Evolutionary conservation across 1,284 basidiomycete genomes (phyloP).

Genomic region (Apiotrichum mycotoxinovorans): DNA sequence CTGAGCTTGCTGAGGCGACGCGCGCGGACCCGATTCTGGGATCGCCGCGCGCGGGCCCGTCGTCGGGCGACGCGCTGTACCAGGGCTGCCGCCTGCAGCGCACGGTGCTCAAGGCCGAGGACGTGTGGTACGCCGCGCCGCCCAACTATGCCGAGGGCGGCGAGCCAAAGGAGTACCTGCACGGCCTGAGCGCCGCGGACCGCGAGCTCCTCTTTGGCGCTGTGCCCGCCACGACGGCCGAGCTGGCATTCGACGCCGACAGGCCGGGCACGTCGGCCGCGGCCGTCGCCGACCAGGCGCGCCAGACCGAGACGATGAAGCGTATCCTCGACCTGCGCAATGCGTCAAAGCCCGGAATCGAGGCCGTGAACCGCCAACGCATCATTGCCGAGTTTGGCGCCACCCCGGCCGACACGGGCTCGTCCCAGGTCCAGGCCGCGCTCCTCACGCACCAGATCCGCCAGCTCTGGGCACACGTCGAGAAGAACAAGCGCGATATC

Average conservation of each 20-base stretch:
- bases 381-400: slow-evolving; percentile 74
- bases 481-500: slow-evolving; percentile 67
- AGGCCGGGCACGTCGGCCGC: slow-evolving; percentile 7
- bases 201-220: slow-evolving; percentile 40
- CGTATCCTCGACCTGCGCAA: slow-evolving; percentile 78
- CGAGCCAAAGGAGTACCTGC: slow-evolving; percentile 33
- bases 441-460: slow-evolving; percentile 82
- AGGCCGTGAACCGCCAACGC: slow-evolving; percentile 77
- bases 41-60: slow-evolving; percentile 15
- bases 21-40: slow-evolving; percentile 19
- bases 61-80: slow-evolving; percentile 20
- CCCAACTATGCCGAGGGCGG: slow-evolving; percentile 37
- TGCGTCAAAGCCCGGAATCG: slow-evolving; percentile 75
- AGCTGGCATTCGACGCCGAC: slow-evolving; percentile 27
- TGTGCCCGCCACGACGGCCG: slow-evolving; percentile 37
- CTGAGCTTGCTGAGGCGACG: slow-evolving; percentile 2
- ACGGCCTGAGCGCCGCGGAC: slow-evolving; percentile 36
- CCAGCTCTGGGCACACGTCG: slow-evolving; percentile 71
- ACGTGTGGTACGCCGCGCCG: slow-evolving; percentile 38
- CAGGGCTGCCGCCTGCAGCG: slow-evolving; percentile 29
- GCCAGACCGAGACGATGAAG: slow-evolving; percentile 64
- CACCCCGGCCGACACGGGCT: slow-evolving; percentile 61
- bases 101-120: slow-evolving; percentile 26
- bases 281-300: slow-evolving; percentile 51
- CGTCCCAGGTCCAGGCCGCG: slow-evolving; percentile 85